A percentile compares a stretch with the other conserved stretches of the same genome.
Conservation (phyloP, 2,329 filamentous ascomycete genomes). For the Aspergillus sp. region DNA sequence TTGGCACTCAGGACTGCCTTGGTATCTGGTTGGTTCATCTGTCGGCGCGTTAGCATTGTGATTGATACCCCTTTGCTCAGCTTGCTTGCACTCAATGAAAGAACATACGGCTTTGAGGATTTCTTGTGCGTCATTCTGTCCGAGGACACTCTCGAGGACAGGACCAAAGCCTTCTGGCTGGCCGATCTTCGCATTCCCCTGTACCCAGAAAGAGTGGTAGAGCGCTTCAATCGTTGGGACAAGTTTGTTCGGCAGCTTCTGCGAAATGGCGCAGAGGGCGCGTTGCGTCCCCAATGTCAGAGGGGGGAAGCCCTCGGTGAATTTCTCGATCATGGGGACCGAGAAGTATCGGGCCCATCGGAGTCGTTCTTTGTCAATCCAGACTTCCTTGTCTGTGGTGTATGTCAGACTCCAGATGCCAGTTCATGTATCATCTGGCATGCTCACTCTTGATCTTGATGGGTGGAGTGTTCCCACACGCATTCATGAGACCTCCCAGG, state of each 20-base stretch:
- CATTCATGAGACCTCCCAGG: slow-evolving; percentile 59
- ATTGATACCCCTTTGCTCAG: background rate
- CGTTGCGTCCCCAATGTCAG: slow-evolving; percentile 53
- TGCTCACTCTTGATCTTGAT: slow-evolving; percentile 55
- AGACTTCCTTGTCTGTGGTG: slow-evolving; percentile 57
- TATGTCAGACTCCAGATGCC: background rate
- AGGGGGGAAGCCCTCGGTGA: slow-evolving; percentile 54
- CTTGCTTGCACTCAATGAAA: background rate
- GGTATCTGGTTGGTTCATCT: slow-evolving; percentile 35
- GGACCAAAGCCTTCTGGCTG: slow-evolving; percentile 45
- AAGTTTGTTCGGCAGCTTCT: slow-evolving; percentile 44
- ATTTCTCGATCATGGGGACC: slow-evolving; percentile 49
- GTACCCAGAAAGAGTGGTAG: slow-evolving; percentile 54
- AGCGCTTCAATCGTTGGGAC: slow-evolving; percentile 45
- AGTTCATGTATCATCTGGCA: background rate
- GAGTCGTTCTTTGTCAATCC: slow-evolving; percentile 53
- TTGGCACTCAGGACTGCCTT: slow-evolving; percentile 50
- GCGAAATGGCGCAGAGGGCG: slow-evolving; percentile 49
- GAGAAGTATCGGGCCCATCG: slow-evolving; percentile 56
- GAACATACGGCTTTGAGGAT: slow-evolving; percentile 42
- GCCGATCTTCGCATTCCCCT: slow-evolving; percentile 44
- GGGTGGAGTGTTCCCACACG: slow-evolving; percentile 54
- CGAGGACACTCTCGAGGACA: slow-evolving; percentile 48
- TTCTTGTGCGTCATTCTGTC: slow-evolving; percentile 42
- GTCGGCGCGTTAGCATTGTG: background rate